Evolutionary conservation across 75 land plant genomes (phyloP), one percentile per base, ranked within the genome.

Genomic region (Pinus taeda): DNA sequence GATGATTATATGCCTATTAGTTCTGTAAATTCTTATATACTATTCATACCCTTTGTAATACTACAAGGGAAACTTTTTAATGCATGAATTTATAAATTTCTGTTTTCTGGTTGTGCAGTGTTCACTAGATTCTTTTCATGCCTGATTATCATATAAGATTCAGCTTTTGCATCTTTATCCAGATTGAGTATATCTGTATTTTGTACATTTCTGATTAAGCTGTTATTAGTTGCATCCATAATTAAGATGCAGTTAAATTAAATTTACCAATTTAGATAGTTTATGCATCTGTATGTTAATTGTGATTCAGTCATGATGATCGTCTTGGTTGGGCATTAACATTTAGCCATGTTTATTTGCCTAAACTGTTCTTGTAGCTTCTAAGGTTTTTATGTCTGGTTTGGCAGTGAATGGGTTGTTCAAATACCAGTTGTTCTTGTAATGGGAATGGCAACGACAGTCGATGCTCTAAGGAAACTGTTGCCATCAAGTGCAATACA

Each of bases 321-420:
- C 70, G 72, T 60, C 42, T 67, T 76, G 0, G 7, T 65, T 36
- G 18, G 24, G 72, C 18, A 74, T 57, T 57, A 18, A 3, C 7
- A 45, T 45, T 45, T 21, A 33, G 39, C 18, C 7, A 74, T 57
- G 14, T 57, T 8, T 56, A 5, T 56, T 74, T 73, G 55, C 57
- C 6, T 1, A 1, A 21, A 37, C 57, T 14, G 7, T 45, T 45
- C 33, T 67, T 22, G 1, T 56, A 73, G 57, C 11, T 21, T 73
- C 24, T 5, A 11, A 55, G 30, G 7, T 45, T 29, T 75, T 74
- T 21, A 56, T 45, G 57, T 14, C 61, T 79, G 64, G 55, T 61
- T 69, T 71, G n/a, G 26, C 87, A 95, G 98, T 82, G 98, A 95
- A 81, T 95, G 95, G 95, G 83, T 79, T 36, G 78, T 87, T 11